Conservation (phyloP, 345 rosid species). For the Psidium guajava region DNA sequence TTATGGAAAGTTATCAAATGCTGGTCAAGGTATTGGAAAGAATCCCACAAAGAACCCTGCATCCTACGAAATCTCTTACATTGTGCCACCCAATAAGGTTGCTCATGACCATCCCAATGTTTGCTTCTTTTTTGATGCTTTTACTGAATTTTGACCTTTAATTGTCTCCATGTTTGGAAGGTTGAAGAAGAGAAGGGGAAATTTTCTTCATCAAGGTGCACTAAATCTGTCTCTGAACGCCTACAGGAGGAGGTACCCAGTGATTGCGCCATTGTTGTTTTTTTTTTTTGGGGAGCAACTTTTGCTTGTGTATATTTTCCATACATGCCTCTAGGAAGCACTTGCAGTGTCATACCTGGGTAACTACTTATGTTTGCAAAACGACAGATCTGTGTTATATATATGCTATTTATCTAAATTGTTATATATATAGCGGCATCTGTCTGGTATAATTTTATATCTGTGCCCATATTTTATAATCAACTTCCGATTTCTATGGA, state of each 20-base stretch:
- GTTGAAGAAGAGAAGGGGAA: constrained; percentile 65
- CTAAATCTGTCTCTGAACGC: constrained; percentile 58
- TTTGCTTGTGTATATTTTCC: background rate
- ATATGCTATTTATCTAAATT: background rate
- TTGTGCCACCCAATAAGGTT: constrained; percentile 93
- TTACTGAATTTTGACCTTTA: background rate
- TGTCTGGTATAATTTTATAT: background rate
- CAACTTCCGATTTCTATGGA: background rate
- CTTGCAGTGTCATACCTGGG: background rate
- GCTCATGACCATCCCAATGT: background rate
- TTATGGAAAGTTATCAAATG: constrained; percentile 56
- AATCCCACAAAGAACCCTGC: constrained; percentile 60
- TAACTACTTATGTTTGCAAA: background rate
- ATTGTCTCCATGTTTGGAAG: constrained; percentile 18
- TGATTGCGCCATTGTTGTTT: background rate
- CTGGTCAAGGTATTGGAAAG: constrained; percentile 31
- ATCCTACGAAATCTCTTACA: constrained; percentile 48
- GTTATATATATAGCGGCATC: background rate
- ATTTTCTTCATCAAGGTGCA: constrained; percentile 37
- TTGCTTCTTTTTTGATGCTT: background rate
- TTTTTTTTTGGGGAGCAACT: background rate
- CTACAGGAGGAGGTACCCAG: constrained; percentile 71
- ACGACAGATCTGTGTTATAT: background rate
- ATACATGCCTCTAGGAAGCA: background rate
- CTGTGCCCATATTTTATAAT: background rate